Base-by-base conservation (phyloP, 352 stramenopile species). In the Phytophthora colocasiae region DNA sequence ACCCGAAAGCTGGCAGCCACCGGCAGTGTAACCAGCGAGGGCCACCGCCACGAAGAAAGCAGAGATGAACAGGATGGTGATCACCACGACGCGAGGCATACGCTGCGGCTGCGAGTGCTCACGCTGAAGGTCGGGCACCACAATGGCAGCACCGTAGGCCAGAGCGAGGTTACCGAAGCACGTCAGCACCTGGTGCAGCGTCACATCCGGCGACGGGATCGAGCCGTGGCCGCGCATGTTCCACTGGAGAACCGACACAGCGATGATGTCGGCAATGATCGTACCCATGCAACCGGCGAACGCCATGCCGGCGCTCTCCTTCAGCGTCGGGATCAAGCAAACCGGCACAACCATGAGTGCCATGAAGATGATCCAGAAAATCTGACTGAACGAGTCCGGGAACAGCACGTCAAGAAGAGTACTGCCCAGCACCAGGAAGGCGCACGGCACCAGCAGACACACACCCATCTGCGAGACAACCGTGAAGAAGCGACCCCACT, bases 81-180 rank as follows among this genome's bases (percentile, higher is more conserved):
- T 41, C 36, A 41, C 36, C 0, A 41, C 36, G 7, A 41, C 36
- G 12, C 36, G 36, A 7, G 36, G 80, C 80, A 85, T 85, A 34
- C 75, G 77, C 48, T 66, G 58, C 10, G 80, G 80, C 41, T 89
- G 61, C 8, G 60, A 71, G 64, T 89, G 80, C 44, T 89, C 61
- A 11, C 78, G 77, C 57, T 86, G 80, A 12, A 41, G 36, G 36
- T 41, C 36, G 14, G 36, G 36, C 36, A 43, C 36, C 36, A 43
- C 36, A 43, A 43, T 43, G 15, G 36, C 36, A 43, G 36, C 36
- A 43, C 36, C 36, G 36, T 43, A 43, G 12, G 36, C 36, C 12
- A 43, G 36, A 43, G 36, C 36, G 36, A 43, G 36, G 36, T 43
- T 43, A 19, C 36, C 36, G 36, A 43, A 43, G 36, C 36, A 43